Evolutionary conservation across 2,329 filamentous ascomycete species (phyloP), one percentile per base, ranked within the genome.

Genomic region (Diplodia intermedia): DNA sequence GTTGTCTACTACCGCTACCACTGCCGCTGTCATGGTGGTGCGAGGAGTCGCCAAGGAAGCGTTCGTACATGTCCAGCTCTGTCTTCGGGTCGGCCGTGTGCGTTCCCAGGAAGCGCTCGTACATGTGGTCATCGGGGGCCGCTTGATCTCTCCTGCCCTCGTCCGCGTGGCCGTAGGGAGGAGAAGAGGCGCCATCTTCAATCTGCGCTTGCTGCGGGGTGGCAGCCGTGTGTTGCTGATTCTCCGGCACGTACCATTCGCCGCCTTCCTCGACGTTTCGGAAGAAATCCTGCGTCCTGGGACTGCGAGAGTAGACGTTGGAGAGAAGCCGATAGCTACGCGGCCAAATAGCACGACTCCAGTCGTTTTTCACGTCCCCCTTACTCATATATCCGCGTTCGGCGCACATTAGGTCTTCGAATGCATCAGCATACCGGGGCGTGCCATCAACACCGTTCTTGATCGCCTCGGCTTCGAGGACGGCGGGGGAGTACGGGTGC

Each of bases 331-430:
- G 40, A 9, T 55, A 40, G 60, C 49, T 50, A 70, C 73, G 50
- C 81, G 78, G 83, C 79, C 29, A 77, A 72, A 66, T 79, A 77
- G 80, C 81, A 65, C 82, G 82, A 63, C 83, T 78, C 2, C 40
- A 67, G 8, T 26, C 43, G 36, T 11, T 14, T 0, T 26, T 23
- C 18, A 0, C 43, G 4, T 20, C n/a, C 6, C 43, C 8, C 2
- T 29, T 26, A 12, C 18, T 36, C 12, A 23, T 3, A 8, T 60
- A 50, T 15, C 72, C 70, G 26, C 71, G 68, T 50, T 74, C 69
- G 5, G 85, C 77, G 57, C 81, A 81, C 18, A 89, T 71, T 11
- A 89, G 79, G 71, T 89, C 87, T 71, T 88, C 86, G 71, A 87
- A 89, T 0, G 87, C 86, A 62, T 84, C 83, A 18, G 56, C 36